phyloP scores from a whole-genome alignment of 768 basidiomycete species.

The Tulasnella sp. region DNA sequence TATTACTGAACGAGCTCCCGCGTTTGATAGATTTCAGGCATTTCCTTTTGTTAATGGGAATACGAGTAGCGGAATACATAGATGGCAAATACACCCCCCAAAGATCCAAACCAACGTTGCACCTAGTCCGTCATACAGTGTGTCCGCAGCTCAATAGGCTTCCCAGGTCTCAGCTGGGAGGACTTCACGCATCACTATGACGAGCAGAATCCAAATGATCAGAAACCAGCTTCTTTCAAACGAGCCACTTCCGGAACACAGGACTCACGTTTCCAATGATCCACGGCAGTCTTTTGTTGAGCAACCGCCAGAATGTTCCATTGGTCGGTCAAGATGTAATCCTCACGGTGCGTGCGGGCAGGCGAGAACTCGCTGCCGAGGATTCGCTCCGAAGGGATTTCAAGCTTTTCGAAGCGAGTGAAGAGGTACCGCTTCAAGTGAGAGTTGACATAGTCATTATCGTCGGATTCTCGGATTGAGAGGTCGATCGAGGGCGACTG shows the following conservation, averaged over 20 bases:
- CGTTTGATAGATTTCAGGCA: background rate
- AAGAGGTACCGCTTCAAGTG: conserved; percentile 67
- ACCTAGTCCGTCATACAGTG: background rate
- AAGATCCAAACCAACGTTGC: background rate
- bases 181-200: conserved; percentile 28
- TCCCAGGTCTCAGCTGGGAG: conserved; percentile 32
- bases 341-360: conserved; percentile 46
- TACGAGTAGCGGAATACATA: conserved; percentile 5
- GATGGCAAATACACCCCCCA: conserved; percentile 14
- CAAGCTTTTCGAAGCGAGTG: conserved; percentile 54
- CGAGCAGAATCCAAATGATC: background rate
- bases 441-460: conserved; percentile 69
- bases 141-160: conserved; percentile 7
- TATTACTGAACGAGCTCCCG: conserved; percentile 3
- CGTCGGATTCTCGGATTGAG: conserved; percentile 58
- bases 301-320: conserved; percentile 65
- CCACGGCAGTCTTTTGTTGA: conserved; percentile 64
- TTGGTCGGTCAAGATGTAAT: conserved; percentile 64
- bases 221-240: background rate
- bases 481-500: conserved; percentile 53
- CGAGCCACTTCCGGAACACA: background rate
- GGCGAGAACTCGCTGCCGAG: conserved; percentile 39
- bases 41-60: background rate
- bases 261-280: conserved; percentile 75
- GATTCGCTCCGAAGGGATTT: conserved; percentile 52